A percentile compares a stretch with the other conserved stretches of the same genome.
Evolutionary conservation across 164 flowering plant genomes (phyloP).

Genomic region (Cinnamomum micranthum): DNA sequence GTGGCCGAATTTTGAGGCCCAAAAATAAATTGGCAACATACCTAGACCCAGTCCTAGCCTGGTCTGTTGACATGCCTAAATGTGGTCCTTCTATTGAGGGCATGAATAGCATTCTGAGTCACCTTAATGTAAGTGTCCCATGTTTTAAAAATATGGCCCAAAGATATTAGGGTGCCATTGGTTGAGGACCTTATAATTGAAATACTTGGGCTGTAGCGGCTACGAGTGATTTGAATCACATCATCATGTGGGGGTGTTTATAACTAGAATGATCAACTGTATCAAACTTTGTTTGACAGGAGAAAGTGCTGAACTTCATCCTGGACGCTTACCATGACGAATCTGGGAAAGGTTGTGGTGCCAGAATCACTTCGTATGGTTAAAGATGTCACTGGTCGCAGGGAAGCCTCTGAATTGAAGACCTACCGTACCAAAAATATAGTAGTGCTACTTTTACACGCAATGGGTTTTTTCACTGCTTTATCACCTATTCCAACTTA

Average conservation of each 20-base stretch:
- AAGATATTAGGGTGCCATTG: no score
- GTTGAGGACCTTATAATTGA: no score
- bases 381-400: constrained; percentile 38
- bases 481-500: neutral
- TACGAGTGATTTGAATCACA: neutral
- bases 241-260: neutral
- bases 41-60: no score
- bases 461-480: neutral
- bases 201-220: neutral
- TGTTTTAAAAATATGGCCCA: no score
- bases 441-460: constrained; percentile 31
- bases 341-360: constrained; percentile 39
- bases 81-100: no score
- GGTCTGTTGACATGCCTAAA: no score
- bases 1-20: no score
- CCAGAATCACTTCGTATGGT: constrained; percentile 62
- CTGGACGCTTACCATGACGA: constrained; percentile 56
- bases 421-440: constrained; percentile 57
- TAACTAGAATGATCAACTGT: neutral
- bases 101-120: no score
- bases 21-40: no score
- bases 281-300: constrained; percentile 42
- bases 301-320: constrained; percentile 60
- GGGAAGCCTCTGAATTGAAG: constrained; percentile 50
- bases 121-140: no score